Conservation (phyloP, 2,329 filamentous ascomycete genomes). For the Pseudogymnoascus sp. region DNA sequence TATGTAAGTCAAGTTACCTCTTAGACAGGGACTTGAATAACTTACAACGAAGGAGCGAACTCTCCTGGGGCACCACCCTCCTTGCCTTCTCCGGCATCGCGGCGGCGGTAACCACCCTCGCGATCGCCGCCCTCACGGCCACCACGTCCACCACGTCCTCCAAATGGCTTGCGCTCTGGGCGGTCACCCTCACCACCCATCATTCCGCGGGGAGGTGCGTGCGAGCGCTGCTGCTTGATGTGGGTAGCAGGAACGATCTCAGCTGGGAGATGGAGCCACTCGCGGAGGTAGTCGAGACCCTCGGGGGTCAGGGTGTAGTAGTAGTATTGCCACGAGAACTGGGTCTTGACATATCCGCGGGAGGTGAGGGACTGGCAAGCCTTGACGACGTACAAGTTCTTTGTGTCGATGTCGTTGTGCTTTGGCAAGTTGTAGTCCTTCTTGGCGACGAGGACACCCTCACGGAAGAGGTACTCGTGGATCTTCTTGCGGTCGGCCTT, state of each 20-base stretch:
- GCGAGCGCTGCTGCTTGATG: conserved; percentile 99
- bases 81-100: conserved; percentile 78
- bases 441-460: conserved; percentile 89
- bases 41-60: conserved; percentile 85
- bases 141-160: conserved; percentile 54
- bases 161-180: conserved; percentile 68
- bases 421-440: conserved; percentile 99
- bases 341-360: conserved; percentile 98
- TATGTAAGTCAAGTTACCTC: conserved; percentile 29
- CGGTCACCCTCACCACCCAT: conserved; percentile 75
- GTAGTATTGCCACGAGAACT: conserved; percentile 99
- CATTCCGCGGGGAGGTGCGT: conserved; percentile 98
- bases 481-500: conserved; percentile 99
- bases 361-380: conserved; percentile 96
- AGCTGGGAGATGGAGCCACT: conserved; percentile 99
- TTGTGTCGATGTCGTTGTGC: conserved; percentile 97
- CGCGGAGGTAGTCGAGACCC: conserved; percentile 99
- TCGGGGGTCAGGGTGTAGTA: conserved; percentile 99
- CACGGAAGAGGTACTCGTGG: conserved; percentile 98
- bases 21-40: conserved; percentile 20
- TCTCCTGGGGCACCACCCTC: conserved; percentile 87
- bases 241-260: conserved; percentile 99
- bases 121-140: conserved; percentile 64
- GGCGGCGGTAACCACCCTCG: conserved; percentile 86
- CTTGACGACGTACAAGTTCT: conserved; percentile 99